Percentiles rank a stretch among this genome's conserved stretches.
phyloP scores from a whole-genome alignment of 129 eudicot genomes.

The Cynara cardunculus region DNA sequence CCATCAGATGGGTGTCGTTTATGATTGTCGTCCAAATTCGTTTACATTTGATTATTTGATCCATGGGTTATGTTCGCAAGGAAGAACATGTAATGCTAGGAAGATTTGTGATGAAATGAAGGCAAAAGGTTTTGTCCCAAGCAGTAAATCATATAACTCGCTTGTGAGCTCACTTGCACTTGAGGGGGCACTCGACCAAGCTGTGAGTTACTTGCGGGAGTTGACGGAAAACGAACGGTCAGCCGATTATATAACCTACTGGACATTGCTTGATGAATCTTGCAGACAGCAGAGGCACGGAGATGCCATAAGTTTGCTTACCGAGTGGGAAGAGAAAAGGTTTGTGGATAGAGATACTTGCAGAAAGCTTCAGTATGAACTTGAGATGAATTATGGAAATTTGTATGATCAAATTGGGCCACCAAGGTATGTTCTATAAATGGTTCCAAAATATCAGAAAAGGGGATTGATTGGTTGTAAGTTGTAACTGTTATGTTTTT shows the following conservation, averaged over 20 bases:
- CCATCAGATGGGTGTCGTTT: conserved; percentile 92
- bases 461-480: too few species aligned
- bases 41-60: conserved; percentile 72
- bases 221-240: conserved; percentile 46
- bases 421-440: neutral
- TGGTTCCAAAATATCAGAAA: too few species aligned
- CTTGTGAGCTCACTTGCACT: conserved; percentile 74
- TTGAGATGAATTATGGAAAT: conserved; percentile 36
- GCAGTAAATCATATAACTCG: conserved; percentile 78
- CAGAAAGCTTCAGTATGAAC: conserved; percentile 46
- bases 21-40: conserved; percentile 59
- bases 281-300: conserved; percentile 35
- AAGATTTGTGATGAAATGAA: conserved; percentile 76
- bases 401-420: conserved; percentile 14
- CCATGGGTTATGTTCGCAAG: conserved; percentile 88
- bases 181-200: conserved; percentile 71
- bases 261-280: conserved; percentile 68
- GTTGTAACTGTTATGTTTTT: too few species aligned
- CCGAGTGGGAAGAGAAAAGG: conserved; percentile 53
- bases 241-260: conserved; percentile 62
- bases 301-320: conserved; percentile 58
- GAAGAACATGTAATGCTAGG: conserved; percentile 71
- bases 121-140: conserved; percentile 70
- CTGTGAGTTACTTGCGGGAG: conserved; percentile 67
- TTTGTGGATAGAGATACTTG: conserved; percentile 40